Conservation (phyloP, 768 basidiomycete genomes). For the Tulasnella sp. region DNA sequence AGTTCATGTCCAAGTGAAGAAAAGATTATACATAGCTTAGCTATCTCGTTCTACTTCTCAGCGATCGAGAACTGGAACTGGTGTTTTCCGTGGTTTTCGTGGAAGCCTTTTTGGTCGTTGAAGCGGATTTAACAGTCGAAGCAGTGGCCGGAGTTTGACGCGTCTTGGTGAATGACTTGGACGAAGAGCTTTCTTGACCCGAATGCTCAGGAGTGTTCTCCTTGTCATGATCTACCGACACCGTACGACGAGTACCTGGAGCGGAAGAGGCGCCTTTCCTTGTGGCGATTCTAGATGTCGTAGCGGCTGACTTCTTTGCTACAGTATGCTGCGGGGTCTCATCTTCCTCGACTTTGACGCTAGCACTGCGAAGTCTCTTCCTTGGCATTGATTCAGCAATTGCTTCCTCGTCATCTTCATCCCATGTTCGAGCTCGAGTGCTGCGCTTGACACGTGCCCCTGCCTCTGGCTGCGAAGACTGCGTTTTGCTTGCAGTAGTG, state of each 20-base stretch:
- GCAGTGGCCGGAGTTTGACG: too few relatives aligned
- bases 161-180: too few relatives aligned
- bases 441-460: neutral
- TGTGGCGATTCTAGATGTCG: neutral
- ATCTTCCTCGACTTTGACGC: slow-evolving; percentile 7
- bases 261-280: neutral
- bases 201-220: slow-evolving; percentile 11
- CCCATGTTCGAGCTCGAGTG: neutral
- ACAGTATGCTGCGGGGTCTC: neutral
- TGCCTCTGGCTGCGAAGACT: too few relatives aligned
- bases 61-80: too few relatives aligned
- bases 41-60: too few relatives aligned
- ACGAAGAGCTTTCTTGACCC: too few relatives aligned
- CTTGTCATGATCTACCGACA: slow-evolving; percentile 4
- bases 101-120: too few relatives aligned
- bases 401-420: neutral
- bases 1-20: too few relatives aligned
- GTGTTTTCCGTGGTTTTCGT: too few relatives aligned
- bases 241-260: neutral
- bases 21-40: too few relatives aligned
- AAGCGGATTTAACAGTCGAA: too few relatives aligned
- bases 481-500: too few relatives aligned
- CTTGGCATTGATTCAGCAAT: neutral
- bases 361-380: slow-evolving; percentile 3
- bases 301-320: neutral